Conservation (phyloP, 2,329 filamentous ascomycete species). For the Cercospora zeina region DNA sequence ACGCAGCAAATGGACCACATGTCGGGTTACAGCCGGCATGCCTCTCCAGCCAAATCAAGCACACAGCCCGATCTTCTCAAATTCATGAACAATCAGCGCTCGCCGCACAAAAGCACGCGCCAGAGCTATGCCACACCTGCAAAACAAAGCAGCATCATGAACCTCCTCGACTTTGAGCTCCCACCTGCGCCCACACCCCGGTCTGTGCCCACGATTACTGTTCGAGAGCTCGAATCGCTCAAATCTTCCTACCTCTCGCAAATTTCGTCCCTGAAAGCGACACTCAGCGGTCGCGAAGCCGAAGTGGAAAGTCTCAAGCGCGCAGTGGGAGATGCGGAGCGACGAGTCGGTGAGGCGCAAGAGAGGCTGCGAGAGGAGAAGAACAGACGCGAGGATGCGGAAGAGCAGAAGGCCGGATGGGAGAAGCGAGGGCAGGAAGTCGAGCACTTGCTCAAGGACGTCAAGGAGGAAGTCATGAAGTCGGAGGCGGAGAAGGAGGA, state of each 20-base stretch:
- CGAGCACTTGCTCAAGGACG: slow-evolving; percentile 74
- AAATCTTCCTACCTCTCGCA: slow-evolving; percentile 90
- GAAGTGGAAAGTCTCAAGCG: slow-evolving; percentile 85
- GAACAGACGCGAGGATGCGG: slow-evolving; percentile 67
- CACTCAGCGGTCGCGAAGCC: slow-evolving; percentile 87
- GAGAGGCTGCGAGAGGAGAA: slow-evolving; percentile 80
- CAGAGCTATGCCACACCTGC: slow-evolving; percentile 45
- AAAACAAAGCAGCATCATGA: slow-evolving; percentile 57
- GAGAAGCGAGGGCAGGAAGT: slow-evolving; percentile 83
- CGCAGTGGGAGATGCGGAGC: slow-evolving; percentile 85
- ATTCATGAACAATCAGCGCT: slow-evolving; percentile 46
- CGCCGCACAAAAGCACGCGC: slow-evolving; percentile 44
- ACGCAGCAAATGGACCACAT: slow-evolving; percentile 71
- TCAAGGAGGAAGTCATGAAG: slow-evolving; percentile 77
- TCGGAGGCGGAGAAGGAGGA: slow-evolving; percentile 80
- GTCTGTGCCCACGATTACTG: slow-evolving; percentile 85
- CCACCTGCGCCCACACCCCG: slow-evolving; percentile 91
- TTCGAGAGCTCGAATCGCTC: slow-evolving; percentile 85
- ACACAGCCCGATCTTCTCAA: slow-evolving; percentile 52
- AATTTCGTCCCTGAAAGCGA: slow-evolving; percentile 90
- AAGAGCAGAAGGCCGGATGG: slow-evolving; percentile 77
- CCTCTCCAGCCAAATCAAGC: slow-evolving; percentile 54
- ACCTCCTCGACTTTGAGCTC: slow-evolving; percentile 85
- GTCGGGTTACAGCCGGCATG: slow-evolving; percentile 49
- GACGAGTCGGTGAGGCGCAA: slow-evolving; percentile 81